Conservation (phyloP, 805 yeast genomes). For the Starmera quercuum region DNA sequence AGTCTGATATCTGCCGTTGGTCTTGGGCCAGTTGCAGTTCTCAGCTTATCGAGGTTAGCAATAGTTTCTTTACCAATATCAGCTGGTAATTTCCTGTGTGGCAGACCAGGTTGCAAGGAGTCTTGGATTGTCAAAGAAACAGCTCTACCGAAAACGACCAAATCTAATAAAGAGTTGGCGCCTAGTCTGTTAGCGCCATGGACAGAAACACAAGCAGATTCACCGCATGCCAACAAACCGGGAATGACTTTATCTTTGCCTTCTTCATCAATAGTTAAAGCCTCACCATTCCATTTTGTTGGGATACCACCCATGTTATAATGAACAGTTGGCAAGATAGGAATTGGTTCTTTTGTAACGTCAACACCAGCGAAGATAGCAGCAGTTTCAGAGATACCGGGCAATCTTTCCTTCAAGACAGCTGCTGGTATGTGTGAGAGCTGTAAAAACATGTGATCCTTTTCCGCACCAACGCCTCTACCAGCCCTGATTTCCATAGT, state of each 20-base stretch:
- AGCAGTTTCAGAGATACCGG: slow-evolving; percentile 99
- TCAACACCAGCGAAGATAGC: slow-evolving; percentile 98
- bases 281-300: slow-evolving; percentile 96
- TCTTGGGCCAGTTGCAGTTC: slow-evolving; percentile 77
- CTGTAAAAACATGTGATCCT: slow-evolving; percentile 94
- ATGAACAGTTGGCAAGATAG: slow-evolving; percentile 96
- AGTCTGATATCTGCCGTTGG: slow-evolving; percentile 85
- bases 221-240: slow-evolving; percentile 97
- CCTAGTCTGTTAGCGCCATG: slow-evolving; percentile 99
- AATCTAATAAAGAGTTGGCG: slow-evolving; percentile 93
- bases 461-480: slow-evolving; percentile 96
- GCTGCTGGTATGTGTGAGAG: slow-evolving; percentile 88
- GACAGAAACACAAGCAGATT: slow-evolving; percentile 97
- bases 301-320: slow-evolving; percentile 99
- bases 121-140: slow-evolving; percentile 89
- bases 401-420: slow-evolving; percentile 90
- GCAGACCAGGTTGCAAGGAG: slow-evolving; percentile 78
- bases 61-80: slow-evolving; percentile 87
- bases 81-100: slow-evolving; percentile 74
- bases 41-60: slow-evolving; percentile 80
- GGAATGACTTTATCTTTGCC: slow-evolving; percentile 91
- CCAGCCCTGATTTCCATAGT: slow-evolving; percentile 98
- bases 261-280: slow-evolving; percentile 65
- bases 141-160: slow-evolving; percentile 98
- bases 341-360: slow-evolving; percentile 98